phyloP scores from a whole-genome alignment of 1,284 basidiomycete genomes.

The Irpex rosettiformis region DNA sequence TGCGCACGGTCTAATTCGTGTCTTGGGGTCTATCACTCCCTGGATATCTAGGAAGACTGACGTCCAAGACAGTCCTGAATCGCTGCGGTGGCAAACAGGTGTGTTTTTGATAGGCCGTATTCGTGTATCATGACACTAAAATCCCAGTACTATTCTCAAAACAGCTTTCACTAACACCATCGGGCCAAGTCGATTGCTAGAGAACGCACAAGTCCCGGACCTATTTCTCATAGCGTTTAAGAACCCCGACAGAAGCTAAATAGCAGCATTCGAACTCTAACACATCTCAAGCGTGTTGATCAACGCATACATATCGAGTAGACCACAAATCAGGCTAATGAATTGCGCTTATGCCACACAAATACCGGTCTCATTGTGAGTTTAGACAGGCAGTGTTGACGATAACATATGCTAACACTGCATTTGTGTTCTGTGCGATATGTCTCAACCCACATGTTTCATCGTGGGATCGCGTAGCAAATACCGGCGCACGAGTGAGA shows the following conservation, averaged over 20 bases:
- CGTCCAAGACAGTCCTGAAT: background rate
- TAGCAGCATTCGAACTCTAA: background rate
- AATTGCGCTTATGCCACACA: background rate
- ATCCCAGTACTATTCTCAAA: background rate
- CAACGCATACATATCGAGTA: background rate
- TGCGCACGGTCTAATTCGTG: background rate
- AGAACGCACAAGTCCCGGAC: background rate
- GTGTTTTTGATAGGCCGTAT: background rate
- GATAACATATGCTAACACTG: background rate
- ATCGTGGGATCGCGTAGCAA: background rate
- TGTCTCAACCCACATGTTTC: background rate
- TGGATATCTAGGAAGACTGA: background rate
- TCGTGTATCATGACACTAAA: background rate
- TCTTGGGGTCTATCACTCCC: background rate
- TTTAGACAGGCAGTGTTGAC: background rate
- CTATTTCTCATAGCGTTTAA: background rate
- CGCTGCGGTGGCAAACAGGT: background rate
- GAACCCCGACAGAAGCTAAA: background rate
- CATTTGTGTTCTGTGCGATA: background rate
- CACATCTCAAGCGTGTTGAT: background rate
- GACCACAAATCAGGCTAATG: background rate
- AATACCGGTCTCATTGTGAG: background rate
- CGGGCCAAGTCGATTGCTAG: background rate
- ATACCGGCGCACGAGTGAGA: background rate
- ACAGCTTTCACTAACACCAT: background rate